Conservation (phyloP, 768 basidiomycete genomes). For the Tricholomella constricta region DNA sequence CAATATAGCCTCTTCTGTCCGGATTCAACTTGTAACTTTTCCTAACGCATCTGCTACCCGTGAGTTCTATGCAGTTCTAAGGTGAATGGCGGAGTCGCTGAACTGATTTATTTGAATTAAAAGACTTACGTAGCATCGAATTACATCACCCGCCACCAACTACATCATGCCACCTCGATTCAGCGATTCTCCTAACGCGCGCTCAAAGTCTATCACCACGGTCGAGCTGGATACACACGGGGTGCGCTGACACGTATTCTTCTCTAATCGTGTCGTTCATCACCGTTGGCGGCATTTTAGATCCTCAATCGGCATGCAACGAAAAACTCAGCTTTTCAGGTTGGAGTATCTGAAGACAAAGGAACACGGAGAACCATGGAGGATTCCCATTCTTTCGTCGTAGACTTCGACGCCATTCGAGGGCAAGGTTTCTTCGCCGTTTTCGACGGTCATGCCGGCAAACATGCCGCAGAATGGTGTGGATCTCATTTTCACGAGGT, state of each 20-base stretch:
- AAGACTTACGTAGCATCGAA: background rate
- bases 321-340: constrained; percentile 63
- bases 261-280: background rate
- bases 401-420: constrained; percentile 86
- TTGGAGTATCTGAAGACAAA: constrained; percentile 83
- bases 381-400: constrained; percentile 94
- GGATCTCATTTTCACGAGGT: constrained; percentile 95
- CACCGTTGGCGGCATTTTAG: constrained; percentile 34
- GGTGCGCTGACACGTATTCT: constrained; percentile 44
- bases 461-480: constrained; percentile 99
- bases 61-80: background rate
- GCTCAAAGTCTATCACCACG: constrained; percentile 80
- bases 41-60: background rate
- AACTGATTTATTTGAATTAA: background rate
- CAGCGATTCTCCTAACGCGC: constrained; percentile 71
- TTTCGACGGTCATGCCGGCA: constrained; percentile 98
- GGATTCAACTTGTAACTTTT: background rate
- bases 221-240: constrained; percentile 78
- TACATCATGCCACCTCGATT: constrained; percentile 40
- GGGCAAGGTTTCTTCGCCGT: constrained; percentile 99
- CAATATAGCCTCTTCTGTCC: background rate
- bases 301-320: constrained; percentile 75
- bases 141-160: constrained; percentile 3
- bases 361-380: constrained; percentile 94
- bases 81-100: background rate